Evolutionary conservation across 192 early-diverging fungal genomes (phyloP), one percentile per base, ranked within the genome.

Genomic region (Backusella macrospora): DNA sequence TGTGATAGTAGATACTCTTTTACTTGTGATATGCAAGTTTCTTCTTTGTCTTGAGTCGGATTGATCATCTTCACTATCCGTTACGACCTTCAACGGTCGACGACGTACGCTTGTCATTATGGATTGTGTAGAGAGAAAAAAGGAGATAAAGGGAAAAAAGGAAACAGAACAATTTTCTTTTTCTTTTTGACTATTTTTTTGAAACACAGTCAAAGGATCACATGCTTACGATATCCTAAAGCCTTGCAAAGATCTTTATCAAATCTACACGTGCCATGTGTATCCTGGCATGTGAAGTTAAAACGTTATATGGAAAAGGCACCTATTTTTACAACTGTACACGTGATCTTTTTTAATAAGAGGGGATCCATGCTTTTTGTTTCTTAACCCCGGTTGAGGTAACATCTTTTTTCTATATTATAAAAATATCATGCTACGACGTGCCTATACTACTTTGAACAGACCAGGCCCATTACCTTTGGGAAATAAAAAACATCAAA

Each of bases 321-420:
- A 34, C 29, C 21, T 26, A 3, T 71, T 39, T 71, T 71, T 37
- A 55, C 93, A 92, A 93, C 76, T 94, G 92, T 14, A 91, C 91
- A 79, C 90, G 92, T 39, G 86, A 86, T n/a, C 91, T 87, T 8
- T 92, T 91, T 70, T 93, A 91, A 15, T 90, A 84, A 73, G 88
- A 92, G 4, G 93, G 93, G 4, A 92, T 93, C 5, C 66, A 49
- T 9, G 92, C 92, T 68, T 94, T 94, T 47, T 83, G 83, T 34
- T 90, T 52, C 49, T 52, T 52, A 52, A 95, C 74, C 85, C 77
- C 10, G 76, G 76, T 15, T 78, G 9, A 12, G 21, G 52, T 59
- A 59, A 59, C 39, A 47, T 73, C 37, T 62, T 46, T 64, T 65
- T 39, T 39, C 46, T 37, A 34, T 39, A 37, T n/a, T 37, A 21